A percentile compares a stretch with the other conserved stretches of the same genome.
Evolutionary conservation across 73 alveolate species (phyloP).

Genomic region (Tetrahymena malaccensis): DNA sequence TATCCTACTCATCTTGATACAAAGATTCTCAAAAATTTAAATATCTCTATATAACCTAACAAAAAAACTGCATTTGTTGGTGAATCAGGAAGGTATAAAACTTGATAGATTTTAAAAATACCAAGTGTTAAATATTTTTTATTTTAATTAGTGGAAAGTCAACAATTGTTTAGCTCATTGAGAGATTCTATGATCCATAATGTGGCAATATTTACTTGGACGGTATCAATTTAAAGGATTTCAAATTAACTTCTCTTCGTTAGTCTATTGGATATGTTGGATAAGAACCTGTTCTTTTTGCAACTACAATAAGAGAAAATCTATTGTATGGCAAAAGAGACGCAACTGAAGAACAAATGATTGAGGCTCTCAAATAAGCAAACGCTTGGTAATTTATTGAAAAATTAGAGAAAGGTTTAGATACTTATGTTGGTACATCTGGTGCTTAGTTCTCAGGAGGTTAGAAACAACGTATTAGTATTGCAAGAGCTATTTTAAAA

Average conservation of each 20-base stretch:
- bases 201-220: constrained; percentile 61
- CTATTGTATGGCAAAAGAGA: constrained; percentile 70
- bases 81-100: constrained; percentile 36
- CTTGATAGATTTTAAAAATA: constrained; percentile 41
- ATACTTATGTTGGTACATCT: constrained; percentile 52
- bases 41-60: constrained; percentile 42
- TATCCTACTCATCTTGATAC: constrained; percentile 61
- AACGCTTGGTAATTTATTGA: constrained; percentile 55
- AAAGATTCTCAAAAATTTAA: constrained; percentile 36
- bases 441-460: constrained; percentile 67
- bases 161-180: constrained; percentile 63
- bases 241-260: constrained; percentile 50
- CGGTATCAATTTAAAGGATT: constrained; percentile 51
- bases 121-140: constrained; percentile 46
- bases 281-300: constrained; percentile 75
- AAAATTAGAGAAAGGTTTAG: constrained; percentile 40
- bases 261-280: constrained; percentile 60
- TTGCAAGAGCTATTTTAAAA: constrained; percentile 71
- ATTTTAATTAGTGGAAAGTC: constrained; percentile 59
- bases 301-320: constrained; percentile 74
- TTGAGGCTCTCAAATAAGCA: constrained; percentile 61
- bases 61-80: constrained; percentile 62
- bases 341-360: constrained; percentile 71
- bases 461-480: constrained; percentile 69
- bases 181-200: constrained; percentile 67